Percentiles rank a stretch among this genome's conserved stretches.
Conservation (phyloP, 495 filamentous ascomycete genomes). For the Neurospora sublineolata region DNA sequence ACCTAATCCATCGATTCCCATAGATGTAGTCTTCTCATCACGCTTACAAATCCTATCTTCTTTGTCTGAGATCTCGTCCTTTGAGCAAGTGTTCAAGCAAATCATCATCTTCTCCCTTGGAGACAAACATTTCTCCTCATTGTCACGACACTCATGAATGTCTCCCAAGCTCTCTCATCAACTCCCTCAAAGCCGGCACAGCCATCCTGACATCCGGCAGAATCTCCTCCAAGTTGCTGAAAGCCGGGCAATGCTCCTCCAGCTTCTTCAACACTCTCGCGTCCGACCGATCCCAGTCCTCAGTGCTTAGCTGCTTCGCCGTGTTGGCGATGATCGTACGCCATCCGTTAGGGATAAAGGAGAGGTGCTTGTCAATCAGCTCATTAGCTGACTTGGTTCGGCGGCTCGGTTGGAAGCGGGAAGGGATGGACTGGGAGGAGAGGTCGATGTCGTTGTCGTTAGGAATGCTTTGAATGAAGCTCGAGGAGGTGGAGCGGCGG, state of each 20-base stretch:
- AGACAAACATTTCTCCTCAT: no score
- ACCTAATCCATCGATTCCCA: neutral
- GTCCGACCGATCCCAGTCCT: neutral
- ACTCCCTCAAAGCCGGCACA: neutral
- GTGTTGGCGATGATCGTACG: neutral
- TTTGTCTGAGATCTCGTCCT: accelerated
- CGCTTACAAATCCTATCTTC: accelerated
- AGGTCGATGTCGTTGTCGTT: neutral
- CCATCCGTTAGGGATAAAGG: neutral
- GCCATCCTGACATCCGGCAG: neutral
- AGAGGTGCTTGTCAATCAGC: neutral
- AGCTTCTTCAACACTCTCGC: neutral
- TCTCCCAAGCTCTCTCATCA: neutral
- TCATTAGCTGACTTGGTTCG: neutral
- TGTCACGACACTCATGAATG: no score
- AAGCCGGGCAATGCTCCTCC: neutral
- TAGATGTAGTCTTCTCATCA: neutral
- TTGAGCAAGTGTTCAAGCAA: neutral
- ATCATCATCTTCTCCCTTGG: no score
- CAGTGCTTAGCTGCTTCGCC: neutral
- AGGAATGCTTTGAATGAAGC: neutral
- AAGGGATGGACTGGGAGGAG: neutral
- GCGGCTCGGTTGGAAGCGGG: neutral
- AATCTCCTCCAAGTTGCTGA: neutral
- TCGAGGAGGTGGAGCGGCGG: neutral